Evolutionary conservation across 2,329 filamentous ascomycete species (phyloP), one percentile per base, ranked within the genome.

Genomic region (Magnaporthiopsis incrustans): DNA sequence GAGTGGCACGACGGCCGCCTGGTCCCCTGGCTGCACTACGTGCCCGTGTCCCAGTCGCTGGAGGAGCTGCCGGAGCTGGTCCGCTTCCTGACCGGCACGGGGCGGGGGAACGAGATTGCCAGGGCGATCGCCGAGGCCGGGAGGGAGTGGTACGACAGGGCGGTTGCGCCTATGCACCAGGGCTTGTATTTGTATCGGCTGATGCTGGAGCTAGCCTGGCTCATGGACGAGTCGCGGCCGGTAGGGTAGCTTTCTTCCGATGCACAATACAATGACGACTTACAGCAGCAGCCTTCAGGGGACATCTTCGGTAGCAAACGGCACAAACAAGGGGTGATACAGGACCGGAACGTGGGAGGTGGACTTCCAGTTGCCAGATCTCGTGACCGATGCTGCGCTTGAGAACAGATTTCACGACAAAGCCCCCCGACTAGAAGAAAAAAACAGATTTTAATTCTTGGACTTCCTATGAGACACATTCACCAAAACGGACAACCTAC

Each of bases 1-100:
- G 84, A 86, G 70, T 86, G 84, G 84, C 83, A 86, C 65, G 81
- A 85, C 65, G 82, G 85, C 30, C 72, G 82, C 0, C 74, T 86
- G 2, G 64, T 79, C 12, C 82, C 83, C 0, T 86, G 84, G 84
- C 73, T 82, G 4, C 84, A 86, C 66, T 85, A 85, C 64, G 69
- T 85, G 0, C 84, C 84, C 0, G 74, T 86, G 0, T 82, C 79
- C 60, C 72, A 78, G 66, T 72, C 77, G 7, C 72, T 83, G 69
- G 75, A 77, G 3, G 83, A 86, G 70, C 68, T 86, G 3, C 80
- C 82, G 0, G 83, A 85, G 68, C 67, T 83, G 53, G 73, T 85
- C 0, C 67, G 68, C 0, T 84, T 77, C 65, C 72, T 86, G 6
- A 77, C 77, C 3, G 72, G 74, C 0, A 79, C 77, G 0, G 71